phyloP scores from a whole-genome alignment of 805 yeast species.

The Yamadazyma paraphyllophila region DNA sequence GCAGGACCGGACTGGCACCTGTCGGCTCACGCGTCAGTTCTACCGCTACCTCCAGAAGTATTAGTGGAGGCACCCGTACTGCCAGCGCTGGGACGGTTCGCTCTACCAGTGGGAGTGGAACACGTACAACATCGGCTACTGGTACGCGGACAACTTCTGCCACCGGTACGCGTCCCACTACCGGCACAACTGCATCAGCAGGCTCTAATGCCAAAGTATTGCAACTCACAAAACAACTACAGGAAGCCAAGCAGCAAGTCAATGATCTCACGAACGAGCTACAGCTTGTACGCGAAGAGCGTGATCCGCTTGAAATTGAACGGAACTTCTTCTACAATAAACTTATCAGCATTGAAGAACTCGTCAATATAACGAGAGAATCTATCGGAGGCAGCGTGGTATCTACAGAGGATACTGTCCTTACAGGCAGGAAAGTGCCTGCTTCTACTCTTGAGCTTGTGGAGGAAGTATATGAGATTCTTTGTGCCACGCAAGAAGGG shows the following conservation, averaged over 20 bases:
- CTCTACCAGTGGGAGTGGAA: background rate
- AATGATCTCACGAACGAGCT: conserved; percentile 47
- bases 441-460: conserved; percentile 21
- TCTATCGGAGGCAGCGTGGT: conserved; percentile 14
- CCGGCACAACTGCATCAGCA: background rate
- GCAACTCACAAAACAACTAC: conserved; percentile 24
- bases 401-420: background rate
- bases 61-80: conserved; percentile 1
- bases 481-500: conserved; percentile 83
- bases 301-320: conserved; percentile 72
- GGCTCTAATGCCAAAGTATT: conserved; percentile 8
- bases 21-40: background rate
- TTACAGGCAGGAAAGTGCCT: conserved; percentile 1
- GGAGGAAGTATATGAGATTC: conserved; percentile 66
- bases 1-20: background rate
- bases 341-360: conserved; percentile 81
- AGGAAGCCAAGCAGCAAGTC: conserved; percentile 43
- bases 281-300: conserved; percentile 54
- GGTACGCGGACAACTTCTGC: background rate
- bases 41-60: background rate
- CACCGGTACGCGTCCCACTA: background rate
- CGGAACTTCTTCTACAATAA: conserved; percentile 89
- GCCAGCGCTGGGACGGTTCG: conserved; percentile 2
- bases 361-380: conserved; percentile 56
- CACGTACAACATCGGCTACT: background rate